Percentiles rank a stretch among this genome's conserved stretches.
Conservation (phyloP, 1,284 basidiomycete species). For the Ustilago sp. region DNA sequence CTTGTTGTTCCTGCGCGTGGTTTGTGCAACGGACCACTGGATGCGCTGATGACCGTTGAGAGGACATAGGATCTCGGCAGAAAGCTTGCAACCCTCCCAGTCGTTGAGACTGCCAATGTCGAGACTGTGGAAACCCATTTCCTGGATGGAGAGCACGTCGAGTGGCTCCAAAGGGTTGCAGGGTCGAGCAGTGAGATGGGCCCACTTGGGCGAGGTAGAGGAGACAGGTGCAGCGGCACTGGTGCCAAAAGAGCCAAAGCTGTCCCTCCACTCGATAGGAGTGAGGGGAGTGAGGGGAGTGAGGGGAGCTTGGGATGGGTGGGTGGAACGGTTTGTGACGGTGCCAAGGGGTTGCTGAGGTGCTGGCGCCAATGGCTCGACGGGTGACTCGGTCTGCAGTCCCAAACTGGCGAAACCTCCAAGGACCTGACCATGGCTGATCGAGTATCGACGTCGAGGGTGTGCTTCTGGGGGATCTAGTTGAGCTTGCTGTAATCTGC, state of each 20-base stretch:
- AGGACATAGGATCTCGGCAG: constrained; percentile 48
- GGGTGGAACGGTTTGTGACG: constrained; percentile 25
- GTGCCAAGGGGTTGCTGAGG: constrained; percentile 21
- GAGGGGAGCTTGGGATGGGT: constrained; percentile 28
- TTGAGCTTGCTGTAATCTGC: constrained; percentile 6
- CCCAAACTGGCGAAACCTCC: constrained; percentile 49
- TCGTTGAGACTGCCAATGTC: constrained; percentile 60
- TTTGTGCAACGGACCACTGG: constrained; percentile 55
- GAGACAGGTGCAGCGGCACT: background rate
- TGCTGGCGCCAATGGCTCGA: constrained; percentile 1
- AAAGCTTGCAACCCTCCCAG: constrained; percentile 60
- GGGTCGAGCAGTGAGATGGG: constrained; percentile 26
- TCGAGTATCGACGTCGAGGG: constrained; percentile 19
- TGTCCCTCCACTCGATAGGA: constrained; percentile 43
- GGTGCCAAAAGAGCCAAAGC: constrained; percentile 19
- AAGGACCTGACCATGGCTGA: constrained; percentile 43
- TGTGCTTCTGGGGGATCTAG: constrained; percentile 8
- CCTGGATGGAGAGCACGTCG: constrained; percentile 62
- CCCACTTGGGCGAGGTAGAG: constrained; percentile 27
- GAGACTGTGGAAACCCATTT: constrained; percentile 63
- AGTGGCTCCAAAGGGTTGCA: constrained; percentile 55
- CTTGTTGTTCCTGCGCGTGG: constrained; percentile 49
- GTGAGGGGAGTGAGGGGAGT: constrained; percentile 39
- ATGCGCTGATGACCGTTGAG: constrained; percentile 37
- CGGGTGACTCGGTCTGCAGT: constrained; percentile 25